Evolutionary conservation across 441 rosid species (phyloP), one percentile per base, ranked within the genome.

Genomic region (Populus hybrid): DNA sequence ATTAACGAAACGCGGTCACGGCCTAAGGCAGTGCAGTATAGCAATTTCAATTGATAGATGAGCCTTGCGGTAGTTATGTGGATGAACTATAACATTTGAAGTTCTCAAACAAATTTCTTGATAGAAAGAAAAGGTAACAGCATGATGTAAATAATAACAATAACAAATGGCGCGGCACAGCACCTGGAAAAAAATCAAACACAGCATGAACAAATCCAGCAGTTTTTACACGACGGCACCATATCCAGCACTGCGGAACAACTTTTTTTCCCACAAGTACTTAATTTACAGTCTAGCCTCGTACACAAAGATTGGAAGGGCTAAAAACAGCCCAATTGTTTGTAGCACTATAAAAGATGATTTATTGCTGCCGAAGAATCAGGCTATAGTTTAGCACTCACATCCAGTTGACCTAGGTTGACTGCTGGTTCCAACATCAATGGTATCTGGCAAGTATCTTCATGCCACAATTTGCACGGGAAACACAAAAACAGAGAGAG

Each of bases 381-480:
- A 21, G 59, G 34, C 59, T 46, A 69, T 5, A 11, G 69, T 77
- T 85, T 83, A 94, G 86, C 98, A 94, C 74, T 92, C 97, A n/a
- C 99, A 94, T 81, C 97, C 96, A 46, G 87, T 73, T 18, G 95
- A 87, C 80, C 98, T 85, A 66, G 85, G 91, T 79, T 90, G 98
- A 80, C 85, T 87, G 87, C 87, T 91, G 67, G 81, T 87, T 61
- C 87, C 95, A 8, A 94, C 95, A 80, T 94, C 98, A 71, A 94
- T 92, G 80, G 93, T 90, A 78, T 94, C 98, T 12, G 98, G 98
- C 92, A 94, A 76, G 85, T 94, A 94, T 82, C 98, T 92, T 73
- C 73, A 54, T 30, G 64, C 46, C 76, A 61, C 6, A 80, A 54
- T 73, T 74, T 57, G 73, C 78, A 28, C 63, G 72, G 21, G 28